phyloP scores from a whole-genome alignment of 2,329 filamentous ascomycete species.

The Colletotrichum navitas region DNA sequence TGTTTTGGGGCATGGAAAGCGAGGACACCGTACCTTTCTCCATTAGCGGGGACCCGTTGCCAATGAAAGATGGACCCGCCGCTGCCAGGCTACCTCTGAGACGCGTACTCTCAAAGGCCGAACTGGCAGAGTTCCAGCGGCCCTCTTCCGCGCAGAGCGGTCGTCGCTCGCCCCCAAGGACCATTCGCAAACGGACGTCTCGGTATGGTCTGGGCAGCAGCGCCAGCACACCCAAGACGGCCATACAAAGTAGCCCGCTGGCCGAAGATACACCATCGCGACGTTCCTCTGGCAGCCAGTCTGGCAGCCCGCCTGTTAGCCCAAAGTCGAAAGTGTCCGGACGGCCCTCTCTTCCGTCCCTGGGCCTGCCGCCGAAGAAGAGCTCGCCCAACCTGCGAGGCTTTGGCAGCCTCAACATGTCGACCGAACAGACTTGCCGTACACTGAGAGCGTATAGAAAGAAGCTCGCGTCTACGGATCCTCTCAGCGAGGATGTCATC shows the following conservation, averaged over 20 bases:
- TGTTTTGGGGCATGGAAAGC: constrained; percentile 77
- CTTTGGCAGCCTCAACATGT: constrained; percentile 70
- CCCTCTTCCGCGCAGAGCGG: constrained; percentile 61
- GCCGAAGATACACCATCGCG: constrained; percentile 63
- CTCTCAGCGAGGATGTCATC: constrained; percentile 69
- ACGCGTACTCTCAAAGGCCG: constrained; percentile 87
- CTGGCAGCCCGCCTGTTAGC: constrained; percentile 63
- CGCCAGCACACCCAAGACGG: constrained; percentile 53
- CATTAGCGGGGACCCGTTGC: constrained; percentile 66
- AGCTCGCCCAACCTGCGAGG: constrained; percentile 62
- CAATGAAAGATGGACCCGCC: constrained; percentile 62
- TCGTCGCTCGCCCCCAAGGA: constrained; percentile 67
- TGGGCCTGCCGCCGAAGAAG: constrained; percentile 62
- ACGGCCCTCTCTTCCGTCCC: constrained; percentile 66
- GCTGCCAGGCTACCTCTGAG: constrained; percentile 80
- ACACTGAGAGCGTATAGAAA: constrained; percentile 73
- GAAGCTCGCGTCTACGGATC: constrained; percentile 69
- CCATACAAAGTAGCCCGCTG: constrained; percentile 58
- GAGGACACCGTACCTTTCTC: constrained; percentile 58
- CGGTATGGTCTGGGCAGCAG: constrained; percentile 58
- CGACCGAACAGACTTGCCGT: constrained; percentile 74
- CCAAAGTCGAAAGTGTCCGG: constrained; percentile 62
- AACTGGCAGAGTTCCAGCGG: constrained; percentile 83
- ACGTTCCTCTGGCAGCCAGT: constrained; percentile 59
- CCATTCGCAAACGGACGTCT: constrained; percentile 67